These are phyloP conservation scores for Cladophialophora yegresii DNA, from an alignment of 2,329 filamentous ascomycete genomes.

Conservation along the genomic window DNA sequence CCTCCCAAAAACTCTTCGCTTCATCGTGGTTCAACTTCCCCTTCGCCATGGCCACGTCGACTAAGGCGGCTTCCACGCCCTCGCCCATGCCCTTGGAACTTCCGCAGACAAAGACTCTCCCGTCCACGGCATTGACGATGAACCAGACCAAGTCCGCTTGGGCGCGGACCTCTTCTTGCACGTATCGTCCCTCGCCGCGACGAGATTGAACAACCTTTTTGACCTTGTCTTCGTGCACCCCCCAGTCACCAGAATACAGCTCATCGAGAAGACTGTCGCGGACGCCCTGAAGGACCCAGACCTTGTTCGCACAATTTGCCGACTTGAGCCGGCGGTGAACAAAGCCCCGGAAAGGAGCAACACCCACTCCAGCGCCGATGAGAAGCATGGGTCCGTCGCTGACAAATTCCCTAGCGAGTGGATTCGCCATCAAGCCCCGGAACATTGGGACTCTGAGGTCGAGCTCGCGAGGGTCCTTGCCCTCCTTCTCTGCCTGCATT, in stretches of 20 bases:
- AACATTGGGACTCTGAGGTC: constrained; percentile 91
- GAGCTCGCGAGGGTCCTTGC: constrained; percentile 53
- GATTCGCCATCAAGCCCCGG: constrained; percentile 96
- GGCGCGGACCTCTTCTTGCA: constrained; percentile 88
- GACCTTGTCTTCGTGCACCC: constrained; percentile 83
- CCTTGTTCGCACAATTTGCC: constrained; percentile 95
- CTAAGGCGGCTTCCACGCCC: constrained; percentile 82
- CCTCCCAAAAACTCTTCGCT: constrained; percentile 82
- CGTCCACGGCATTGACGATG: constrained; percentile 94
- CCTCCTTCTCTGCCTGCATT: constrained; percentile 66
- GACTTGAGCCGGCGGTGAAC: constrained; percentile 91
- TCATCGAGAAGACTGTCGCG: constrained; percentile 94
- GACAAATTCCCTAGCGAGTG: constrained; percentile 85
- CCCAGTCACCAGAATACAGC: constrained; percentile 95
- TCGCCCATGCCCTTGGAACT: constrained; percentile 97
- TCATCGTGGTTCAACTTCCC: constrained; percentile 81
- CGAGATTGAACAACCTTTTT: constrained; percentile 79
- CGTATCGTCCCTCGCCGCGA: constrained; percentile 79
- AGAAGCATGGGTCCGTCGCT: constrained; percentile 96
- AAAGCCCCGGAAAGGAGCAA: constrained; percentile 96
- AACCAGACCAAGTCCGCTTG: constrained; percentile 98
- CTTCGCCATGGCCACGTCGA: constrained; percentile 91
- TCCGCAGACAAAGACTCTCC: constrained; percentile 93
- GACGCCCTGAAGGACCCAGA: constrained; percentile 92
- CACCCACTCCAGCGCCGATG: constrained; percentile 93